These are phyloP conservation scores for Lablab purpureus DNA, from an alignment of 306 rosid genomes.

Conservation along the genomic window DNA sequence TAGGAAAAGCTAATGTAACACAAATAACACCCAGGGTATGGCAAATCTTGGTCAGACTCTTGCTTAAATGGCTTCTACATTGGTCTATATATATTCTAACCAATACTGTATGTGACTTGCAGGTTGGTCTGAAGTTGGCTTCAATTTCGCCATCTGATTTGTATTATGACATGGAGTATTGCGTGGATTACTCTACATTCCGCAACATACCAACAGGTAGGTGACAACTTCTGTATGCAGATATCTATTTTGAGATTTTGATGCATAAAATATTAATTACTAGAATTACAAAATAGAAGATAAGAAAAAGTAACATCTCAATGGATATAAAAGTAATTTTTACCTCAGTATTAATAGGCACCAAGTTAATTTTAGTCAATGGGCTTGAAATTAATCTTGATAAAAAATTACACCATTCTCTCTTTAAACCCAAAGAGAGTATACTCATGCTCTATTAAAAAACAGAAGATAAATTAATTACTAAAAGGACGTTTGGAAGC, in stretches of 20 bases:
- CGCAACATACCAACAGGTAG: conserved; percentile 54
- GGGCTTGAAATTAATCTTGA: too few relatives aligned
- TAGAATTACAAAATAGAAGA: too few relatives aligned
- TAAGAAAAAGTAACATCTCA: too few relatives aligned
- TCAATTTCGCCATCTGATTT: conserved; percentile 63
- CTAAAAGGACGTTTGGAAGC: too few relatives aligned
- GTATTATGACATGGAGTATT: conserved; percentile 93
- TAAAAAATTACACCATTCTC: too few relatives aligned
- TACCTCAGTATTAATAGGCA: too few relatives aligned
- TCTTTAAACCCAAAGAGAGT: too few relatives aligned
- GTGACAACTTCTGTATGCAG: conserved; percentile 31
- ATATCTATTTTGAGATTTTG: conserved; percentile 24
- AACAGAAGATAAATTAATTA: too few relatives aligned
- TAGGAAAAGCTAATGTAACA: conserved; percentile 71
- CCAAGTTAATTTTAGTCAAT: too few relatives aligned
- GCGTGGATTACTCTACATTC: conserved; percentile 91
- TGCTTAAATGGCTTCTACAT: conserved; percentile 26
- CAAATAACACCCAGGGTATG: conserved; percentile 75
- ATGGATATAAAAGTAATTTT: too few relatives aligned
- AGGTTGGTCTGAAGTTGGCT: conserved; percentile 68
- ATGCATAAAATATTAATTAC: background rate
- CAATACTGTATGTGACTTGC: conserved; percentile 35
- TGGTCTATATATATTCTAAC: background rate
- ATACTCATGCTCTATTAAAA: too few relatives aligned
- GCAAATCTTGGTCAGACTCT: conserved; percentile 33